These are phyloP conservation scores for Coemansia sp. DNA, from an alignment of 192 early-diverging fungal species.

Conservation along the genomic window DNA sequence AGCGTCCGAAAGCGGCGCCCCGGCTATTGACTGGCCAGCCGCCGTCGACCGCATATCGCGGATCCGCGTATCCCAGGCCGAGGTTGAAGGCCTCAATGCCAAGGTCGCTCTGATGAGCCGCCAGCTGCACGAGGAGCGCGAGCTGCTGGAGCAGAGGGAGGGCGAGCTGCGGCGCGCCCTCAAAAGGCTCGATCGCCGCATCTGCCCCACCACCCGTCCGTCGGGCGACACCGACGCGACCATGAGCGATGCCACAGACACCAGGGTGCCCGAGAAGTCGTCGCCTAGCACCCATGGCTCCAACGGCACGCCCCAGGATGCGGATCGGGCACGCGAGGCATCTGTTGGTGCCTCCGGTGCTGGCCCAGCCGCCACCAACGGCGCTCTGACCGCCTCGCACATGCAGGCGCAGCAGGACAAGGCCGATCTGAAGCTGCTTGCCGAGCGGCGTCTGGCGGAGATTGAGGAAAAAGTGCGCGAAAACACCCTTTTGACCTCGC, in stretches of 20 bases:
- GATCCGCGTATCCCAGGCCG: conserved; percentile 20
- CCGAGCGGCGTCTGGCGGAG: conserved; percentile 51
- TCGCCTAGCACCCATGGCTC: background rate
- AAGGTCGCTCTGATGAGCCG: conserved; percentile 30
- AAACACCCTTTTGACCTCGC: conserved; percentile 40
- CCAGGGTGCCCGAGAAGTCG: background rate
- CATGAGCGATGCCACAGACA: background rate
- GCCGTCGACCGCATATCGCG: conserved; percentile 32
- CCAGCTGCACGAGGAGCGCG: conserved; percentile 38
- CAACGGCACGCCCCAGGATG: background rate
- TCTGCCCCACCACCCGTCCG: conserved; percentile 37
- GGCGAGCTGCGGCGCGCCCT: conserved; percentile 40
- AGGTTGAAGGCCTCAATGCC: conserved; percentile 35
- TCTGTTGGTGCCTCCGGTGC: background rate
- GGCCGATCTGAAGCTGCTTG: conserved; percentile 44
- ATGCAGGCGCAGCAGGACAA: conserved; percentile 42
- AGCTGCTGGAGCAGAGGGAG: conserved; percentile 33
- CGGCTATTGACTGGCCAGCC: conserved; percentile 25
- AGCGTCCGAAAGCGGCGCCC: conserved; percentile 7
- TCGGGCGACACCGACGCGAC: background rate
- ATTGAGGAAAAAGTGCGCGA: conserved; percentile 52
- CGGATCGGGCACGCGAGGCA: background rate
- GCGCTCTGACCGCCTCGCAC: conserved; percentile 3
- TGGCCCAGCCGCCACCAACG: background rate
- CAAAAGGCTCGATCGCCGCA: conserved; percentile 49